Percentiles rank a stretch among this genome's conserved stretches.
Evolutionary conservation across 495 filamentous ascomycete species (phyloP).

Genomic region (Penicillium nucicola): DNA sequence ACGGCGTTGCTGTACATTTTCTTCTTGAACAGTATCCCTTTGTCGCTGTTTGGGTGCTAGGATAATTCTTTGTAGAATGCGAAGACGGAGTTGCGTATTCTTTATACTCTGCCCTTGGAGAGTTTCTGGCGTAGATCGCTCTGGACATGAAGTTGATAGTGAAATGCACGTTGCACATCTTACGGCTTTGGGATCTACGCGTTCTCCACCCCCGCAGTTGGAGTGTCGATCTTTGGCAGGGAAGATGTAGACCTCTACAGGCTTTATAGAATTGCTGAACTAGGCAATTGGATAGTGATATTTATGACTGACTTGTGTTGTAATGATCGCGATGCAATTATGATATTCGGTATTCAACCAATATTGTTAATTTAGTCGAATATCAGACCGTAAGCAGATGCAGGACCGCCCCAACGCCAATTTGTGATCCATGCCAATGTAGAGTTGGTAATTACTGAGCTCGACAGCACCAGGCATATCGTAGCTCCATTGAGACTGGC

Average conservation of each 20-base stretch:
- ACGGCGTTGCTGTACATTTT: too few relatives aligned
- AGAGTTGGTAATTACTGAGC: constrained; percentile 14
- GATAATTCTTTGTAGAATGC: too few relatives aligned
- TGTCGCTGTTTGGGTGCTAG: too few relatives aligned
- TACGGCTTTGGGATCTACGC: constrained; percentile 6
- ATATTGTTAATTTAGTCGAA: constrained; percentile 1
- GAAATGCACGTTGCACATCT: not conserved
- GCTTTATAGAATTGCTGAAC: too few relatives aligned
- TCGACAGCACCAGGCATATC: constrained; percentile 36
- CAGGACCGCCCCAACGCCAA: constrained; percentile 19
- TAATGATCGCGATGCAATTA: constrained; percentile 5
- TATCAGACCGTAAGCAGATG: constrained; percentile 1
- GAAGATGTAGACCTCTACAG: too few relatives aligned
- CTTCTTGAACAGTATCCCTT: too few relatives aligned
- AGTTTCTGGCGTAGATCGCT: too few relatives aligned
- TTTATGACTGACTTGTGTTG: too few relatives aligned
- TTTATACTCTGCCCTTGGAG: too few relatives aligned
- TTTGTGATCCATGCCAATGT: constrained; percentile 14
- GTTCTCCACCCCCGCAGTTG: constrained; percentile 8
- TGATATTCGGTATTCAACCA: constrained; percentile 1
- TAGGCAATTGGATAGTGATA: too few relatives aligned
- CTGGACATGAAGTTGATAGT: constrained; percentile 48
- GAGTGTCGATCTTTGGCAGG: not conserved
- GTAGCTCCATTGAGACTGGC: constrained; percentile 11
- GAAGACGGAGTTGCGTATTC: too few relatives aligned